Percentiles rank a stretch among this genome's conserved stretches.
phyloP scores from a whole-genome alignment of 345 rosid species.

The Citrus unshiu region DNA sequence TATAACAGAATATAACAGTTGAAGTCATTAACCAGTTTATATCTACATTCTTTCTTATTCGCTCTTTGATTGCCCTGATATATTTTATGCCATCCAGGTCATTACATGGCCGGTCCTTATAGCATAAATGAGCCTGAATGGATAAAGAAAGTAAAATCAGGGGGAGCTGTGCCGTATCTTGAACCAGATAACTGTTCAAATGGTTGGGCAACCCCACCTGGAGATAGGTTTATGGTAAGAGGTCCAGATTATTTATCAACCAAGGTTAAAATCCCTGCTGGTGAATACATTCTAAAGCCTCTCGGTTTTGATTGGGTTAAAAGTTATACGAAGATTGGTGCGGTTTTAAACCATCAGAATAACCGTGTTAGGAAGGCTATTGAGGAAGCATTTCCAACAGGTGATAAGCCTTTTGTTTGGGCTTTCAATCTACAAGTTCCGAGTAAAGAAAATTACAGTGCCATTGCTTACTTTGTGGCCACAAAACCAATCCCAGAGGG shows the following conservation, averaged over 20 bases:
- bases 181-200: constrained; percentile 58
- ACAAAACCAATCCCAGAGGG: constrained; percentile 63
- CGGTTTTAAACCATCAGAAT: constrained; percentile 49
- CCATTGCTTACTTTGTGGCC: constrained; percentile 74
- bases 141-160: constrained; percentile 67
- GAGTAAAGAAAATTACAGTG: constrained; percentile 83
- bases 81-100: constrained; percentile 15
- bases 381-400: constrained; percentile 45
- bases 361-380: constrained; percentile 62
- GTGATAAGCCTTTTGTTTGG: constrained; percentile 84
- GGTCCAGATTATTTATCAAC: constrained; percentile 78
- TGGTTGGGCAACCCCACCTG: constrained; percentile 89
- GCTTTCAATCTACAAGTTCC: constrained; percentile 95
- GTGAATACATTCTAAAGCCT: constrained; percentile 71
- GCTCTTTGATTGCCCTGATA: constrained; percentile 1
- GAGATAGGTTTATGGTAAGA: constrained; percentile 72
- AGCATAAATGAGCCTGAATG: constrained; percentile 50
- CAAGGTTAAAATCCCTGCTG: constrained; percentile 72
- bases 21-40: not conserved
- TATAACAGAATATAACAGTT: not conserved
- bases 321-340: constrained; percentile 57
- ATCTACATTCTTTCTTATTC: not conserved
- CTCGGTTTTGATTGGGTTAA: constrained; percentile 89
- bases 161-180: constrained; percentile 75
- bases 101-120: constrained; percentile 42